Conservation (phyloP, 768 basidiomycete species). For the Psilocybe sp. region DNA sequence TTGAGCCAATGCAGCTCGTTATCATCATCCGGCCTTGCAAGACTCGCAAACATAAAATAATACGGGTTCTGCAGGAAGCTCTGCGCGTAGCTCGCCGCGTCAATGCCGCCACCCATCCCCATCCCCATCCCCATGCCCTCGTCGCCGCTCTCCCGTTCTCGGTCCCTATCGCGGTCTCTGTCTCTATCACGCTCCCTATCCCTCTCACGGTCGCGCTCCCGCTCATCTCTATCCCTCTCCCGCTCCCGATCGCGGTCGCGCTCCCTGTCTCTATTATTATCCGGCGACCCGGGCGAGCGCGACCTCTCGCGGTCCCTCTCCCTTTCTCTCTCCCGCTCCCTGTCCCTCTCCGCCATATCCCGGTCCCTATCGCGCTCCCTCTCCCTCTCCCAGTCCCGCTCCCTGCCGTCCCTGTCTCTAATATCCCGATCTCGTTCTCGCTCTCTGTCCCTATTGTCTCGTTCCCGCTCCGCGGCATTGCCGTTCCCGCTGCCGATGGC, state of each 20-base stretch:
- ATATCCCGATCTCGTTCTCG: background rate
- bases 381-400: background rate
- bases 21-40: conserved; percentile 87
- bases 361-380: background rate
- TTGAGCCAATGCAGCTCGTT: conserved; percentile 84
- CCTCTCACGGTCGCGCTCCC: no score
- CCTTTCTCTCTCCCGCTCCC: conserved; percentile 1
- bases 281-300: no score
- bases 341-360: conserved; percentile 1
- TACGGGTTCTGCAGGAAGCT: conserved; percentile 87
- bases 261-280: background rate
- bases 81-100: conserved; percentile 42
- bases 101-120: conserved; percentile 24
- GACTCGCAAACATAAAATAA: conserved; percentile 92
- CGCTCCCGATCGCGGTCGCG: no score
- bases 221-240: no score
- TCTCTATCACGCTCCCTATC: no score
- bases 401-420: background rate
- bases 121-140: no score
- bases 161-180: no score
- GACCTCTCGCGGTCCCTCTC: no score
- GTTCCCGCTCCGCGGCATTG: background rate
- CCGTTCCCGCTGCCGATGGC: background rate
- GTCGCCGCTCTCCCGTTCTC: no score
- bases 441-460: background rate